phyloP scores from a whole-genome alignment of 2,329 filamentous ascomycete genomes.

The Fusarium globosum region DNA sequence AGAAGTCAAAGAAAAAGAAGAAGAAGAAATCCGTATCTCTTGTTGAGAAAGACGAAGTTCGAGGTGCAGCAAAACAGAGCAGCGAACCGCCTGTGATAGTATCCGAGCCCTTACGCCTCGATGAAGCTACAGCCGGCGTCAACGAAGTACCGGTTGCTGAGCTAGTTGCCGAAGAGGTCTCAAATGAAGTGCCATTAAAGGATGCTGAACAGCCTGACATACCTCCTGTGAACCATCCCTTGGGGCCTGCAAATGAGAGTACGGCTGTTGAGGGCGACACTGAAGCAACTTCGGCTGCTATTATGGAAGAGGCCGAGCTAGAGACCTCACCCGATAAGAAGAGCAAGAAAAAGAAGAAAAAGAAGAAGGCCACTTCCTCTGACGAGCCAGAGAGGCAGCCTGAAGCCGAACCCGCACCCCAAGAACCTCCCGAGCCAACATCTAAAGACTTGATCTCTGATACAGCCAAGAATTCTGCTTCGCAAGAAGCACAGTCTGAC shows the following conservation, averaged over 20 bases:
- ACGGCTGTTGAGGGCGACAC: constrained; percentile 3
- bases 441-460: neutral
- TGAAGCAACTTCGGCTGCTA: constrained; percentile 2
- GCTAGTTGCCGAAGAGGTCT: constrained; percentile 3
- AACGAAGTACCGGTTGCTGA: constrained; percentile 28
- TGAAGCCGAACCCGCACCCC: constrained; percentile 20
- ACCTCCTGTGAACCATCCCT: neutral
- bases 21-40: constrained; percentile 44
- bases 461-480: constrained; percentile 1
- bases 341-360: constrained; percentile 54
- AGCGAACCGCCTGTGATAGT: constrained; percentile 6
- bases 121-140: neutral
- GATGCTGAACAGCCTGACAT: constrained; percentile 11
- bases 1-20: constrained; percentile 48
- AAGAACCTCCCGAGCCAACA: constrained; percentile 13
- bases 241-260: neutral
- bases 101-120: constrained; percentile 22
- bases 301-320: constrained; percentile 3
- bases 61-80: constrained; percentile 13
- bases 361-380: constrained; percentile 37
- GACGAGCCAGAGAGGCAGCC: constrained; percentile 31
- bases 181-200: neutral
- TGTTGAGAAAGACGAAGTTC: constrained; percentile 20
- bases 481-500: constrained; percentile 15
- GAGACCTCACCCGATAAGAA: constrained; percentile 36